Evolutionary conservation across 225 moss, liverwort and hornwort genomes (phyloP), one percentile per base, ranked within the genome.

Genomic region (Pseudisothecium myosuroides): DNA sequence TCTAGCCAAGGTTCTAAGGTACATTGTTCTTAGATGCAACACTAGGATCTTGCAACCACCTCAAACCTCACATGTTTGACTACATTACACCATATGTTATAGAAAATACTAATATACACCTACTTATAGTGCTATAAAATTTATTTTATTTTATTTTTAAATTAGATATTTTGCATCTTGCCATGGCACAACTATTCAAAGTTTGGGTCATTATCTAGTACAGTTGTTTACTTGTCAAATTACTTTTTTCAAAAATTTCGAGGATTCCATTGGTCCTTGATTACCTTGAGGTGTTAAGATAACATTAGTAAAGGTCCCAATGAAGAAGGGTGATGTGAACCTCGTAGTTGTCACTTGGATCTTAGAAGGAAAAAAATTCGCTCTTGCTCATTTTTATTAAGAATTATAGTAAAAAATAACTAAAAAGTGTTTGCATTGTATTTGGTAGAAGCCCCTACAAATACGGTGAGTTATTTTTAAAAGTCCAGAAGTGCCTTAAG

Each of bases 1-100:
- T 0, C 5, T 9, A 54, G 0, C 24, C 6, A 54, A 54, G n/a
- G n/a, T n/a, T n/a, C n/a, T n/a, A n/a, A n/a, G n/a, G n/a, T 37
- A 36, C 6, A 37, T 5, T 55, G 6, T 0, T 2, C 1, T 55
- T 16, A 6, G 2, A 55, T 37, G 10, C 0, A 55, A 0, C 0
- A 24, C 2, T 6, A 15, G 10, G n/a, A 55, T 26, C 15, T 37
- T 55, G 16, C 24, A 54, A 37, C 24, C 9, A 55, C 24, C 6
- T 21, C 50, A 52, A 75, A 54, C 36, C 36, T 54, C 14, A 36
- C 36, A 54, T 54, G 0, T 3, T 54, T 76, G 9, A 9, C 54
- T 14, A 36, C 5, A 76, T 36, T 52, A 22, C 13, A 52, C 12
- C 8, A 23, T 23, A 22, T 49, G 3, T 34, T 52, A 34, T 9